Base-by-base conservation (phyloP, 208 protist species). In the Trypanosoma melophagium region DNA sequence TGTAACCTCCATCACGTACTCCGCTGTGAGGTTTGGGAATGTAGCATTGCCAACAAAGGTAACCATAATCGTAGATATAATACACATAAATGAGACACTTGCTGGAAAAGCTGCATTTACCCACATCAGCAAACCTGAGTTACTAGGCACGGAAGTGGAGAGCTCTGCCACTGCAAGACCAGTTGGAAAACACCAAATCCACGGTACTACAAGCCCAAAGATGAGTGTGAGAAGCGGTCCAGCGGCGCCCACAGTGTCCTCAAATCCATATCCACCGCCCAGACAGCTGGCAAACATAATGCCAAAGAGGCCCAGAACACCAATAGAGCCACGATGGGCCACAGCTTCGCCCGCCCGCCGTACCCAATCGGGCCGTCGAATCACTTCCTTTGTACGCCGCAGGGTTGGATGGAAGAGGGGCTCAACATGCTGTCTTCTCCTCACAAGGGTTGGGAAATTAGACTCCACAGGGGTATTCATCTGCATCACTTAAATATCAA, bases 81-180 rank as follows among this genome's bases (percentile, higher is more conserved):
- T 84, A 69, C 83, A 87, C 57, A 93, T 56, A 56, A 90, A 88
- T 24, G 87, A 93, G 17, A 93, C 70, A 44, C 83, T 84, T 21
- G 87, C 74, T n/a, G 83, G 87, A 24, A 93, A 89, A n/a, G 87
- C 82, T 0, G 83, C 87, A 60, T 93, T 93, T 5, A 82, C 79
- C 85, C 87, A 93, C 87, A 93, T 93, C 56, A 93, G 84, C 52
- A 93, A 75, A n/a, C 87, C 87, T 0, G 87, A 93, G 81, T 93
- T 93, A 69, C 87, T 93, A 22, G 84, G 87, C 57, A 93, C 83
- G 10, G 87, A 72, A 7, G 87, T 93, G 16, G 84, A 90, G 9
- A 93, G 74, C 74, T 93, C 84, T 41, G 87, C 81, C 47, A 93
- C 87, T 38, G 87, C 84, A 35, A 93, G 74, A 13, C 87, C 87